Evolutionary conservation across 352 stramenopile genomes (phyloP).

Genomic region (Globisporangium takayamanum): DNA sequence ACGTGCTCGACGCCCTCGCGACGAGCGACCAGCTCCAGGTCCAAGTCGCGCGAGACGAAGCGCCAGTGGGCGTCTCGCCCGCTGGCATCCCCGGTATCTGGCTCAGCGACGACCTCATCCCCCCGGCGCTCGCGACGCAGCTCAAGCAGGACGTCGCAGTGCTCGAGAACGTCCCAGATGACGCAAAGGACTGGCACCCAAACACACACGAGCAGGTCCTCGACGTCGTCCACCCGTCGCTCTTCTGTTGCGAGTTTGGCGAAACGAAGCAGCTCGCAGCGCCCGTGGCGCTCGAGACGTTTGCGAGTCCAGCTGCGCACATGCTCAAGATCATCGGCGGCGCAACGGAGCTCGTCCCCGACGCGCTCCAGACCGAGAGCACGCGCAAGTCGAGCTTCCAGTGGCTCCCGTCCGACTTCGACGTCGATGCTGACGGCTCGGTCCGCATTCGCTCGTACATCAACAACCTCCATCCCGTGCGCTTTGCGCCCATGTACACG

Average conservation of each 20-base stretch:
- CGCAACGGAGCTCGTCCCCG: slow-evolving; percentile 14
- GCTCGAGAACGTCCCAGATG: slow-evolving; percentile 32
- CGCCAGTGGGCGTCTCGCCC: not conserved
- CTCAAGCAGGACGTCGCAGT: slow-evolving; percentile 20
- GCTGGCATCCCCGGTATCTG: slow-evolving; percentile 11
- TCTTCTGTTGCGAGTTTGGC: slow-evolving; percentile 37
- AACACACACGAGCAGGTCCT: slow-evolving; percentile 42
- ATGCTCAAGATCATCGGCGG: slow-evolving; percentile 21
- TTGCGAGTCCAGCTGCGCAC: not conserved
- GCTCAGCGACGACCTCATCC: slow-evolving; percentile 27
- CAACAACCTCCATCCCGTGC: slow-evolving; percentile 41
- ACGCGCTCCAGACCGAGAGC: not conserved
- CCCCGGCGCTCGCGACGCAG: slow-evolving; percentile 15
- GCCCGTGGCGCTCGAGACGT: slow-evolving; percentile 13
- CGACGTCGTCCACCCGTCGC: slow-evolving; percentile 51
- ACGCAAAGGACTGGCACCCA: slow-evolving; percentile 54
- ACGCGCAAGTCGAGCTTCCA: slow-evolving; percentile 20
- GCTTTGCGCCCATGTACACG: slow-evolving; percentile 21
- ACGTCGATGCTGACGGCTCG: slow-evolving; percentile 14
- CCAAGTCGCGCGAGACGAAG: not conserved
- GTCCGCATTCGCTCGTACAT: slow-evolving; percentile 33
- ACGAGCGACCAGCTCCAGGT: not conserved
- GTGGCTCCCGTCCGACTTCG: slow-evolving; percentile 35
- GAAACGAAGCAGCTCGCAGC: not conserved
- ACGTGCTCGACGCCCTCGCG: not conserved